These are phyloP conservation scores for Cyclotella sp. DNA, from an alignment of 108 stramenopile genomes.

Conservation along the genomic window DNA sequence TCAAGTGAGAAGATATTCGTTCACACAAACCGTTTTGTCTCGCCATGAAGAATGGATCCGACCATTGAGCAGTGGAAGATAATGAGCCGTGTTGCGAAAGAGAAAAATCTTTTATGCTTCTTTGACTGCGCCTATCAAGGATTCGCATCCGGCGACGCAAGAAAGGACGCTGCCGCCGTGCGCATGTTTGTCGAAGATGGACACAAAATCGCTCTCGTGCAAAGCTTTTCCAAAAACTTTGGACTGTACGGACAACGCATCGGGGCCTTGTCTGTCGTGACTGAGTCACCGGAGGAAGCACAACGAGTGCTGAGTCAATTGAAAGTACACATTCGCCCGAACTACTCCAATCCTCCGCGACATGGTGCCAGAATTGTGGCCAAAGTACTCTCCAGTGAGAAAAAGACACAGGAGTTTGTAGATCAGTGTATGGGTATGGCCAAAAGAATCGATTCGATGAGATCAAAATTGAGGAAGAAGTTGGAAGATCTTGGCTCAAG, in stretches of 20 bases:
- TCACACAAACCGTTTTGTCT: too few species aligned
- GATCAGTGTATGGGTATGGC: slow-evolving; percentile 98
- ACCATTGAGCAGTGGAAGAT: slow-evolving; percentile 96
- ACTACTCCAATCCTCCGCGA: slow-evolving; percentile 98
- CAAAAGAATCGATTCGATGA: slow-evolving; percentile 94
- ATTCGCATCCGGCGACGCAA: slow-evolving; percentile 96
- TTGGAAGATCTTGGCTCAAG: slow-evolving; percentile 85
- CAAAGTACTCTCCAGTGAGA: slow-evolving; percentile 85
- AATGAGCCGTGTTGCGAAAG: slow-evolving; percentile 84
- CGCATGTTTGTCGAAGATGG: slow-evolving; percentile 98
- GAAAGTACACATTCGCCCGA: slow-evolving; percentile 96
- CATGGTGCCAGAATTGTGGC: slow-evolving; percentile 96
- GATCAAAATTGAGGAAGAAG: slow-evolving; percentile 67
- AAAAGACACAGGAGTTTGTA: slow-evolving; percentile 82
- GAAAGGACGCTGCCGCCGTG: slow-evolving; percentile 91
- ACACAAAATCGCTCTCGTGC: slow-evolving; percentile 91
- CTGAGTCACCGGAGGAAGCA: slow-evolving; percentile 87
- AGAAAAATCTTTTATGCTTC: slow-evolving; percentile 83
- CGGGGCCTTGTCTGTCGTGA: slow-evolving; percentile 94
- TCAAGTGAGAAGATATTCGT: background rate
- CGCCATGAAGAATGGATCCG: slow-evolving; percentile 88
- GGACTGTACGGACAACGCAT: slow-evolving; percentile 99
- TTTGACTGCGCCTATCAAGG: slow-evolving; percentile 99
- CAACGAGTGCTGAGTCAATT: slow-evolving; percentile 93
- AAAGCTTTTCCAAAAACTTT: slow-evolving; percentile 99